A percentile compares a stretch with the other conserved stretches of the same genome.
Evolutionary conservation across 1,284 basidiomycete species (phyloP).

Genomic region (Gastroboletus turbinatus): DNA sequence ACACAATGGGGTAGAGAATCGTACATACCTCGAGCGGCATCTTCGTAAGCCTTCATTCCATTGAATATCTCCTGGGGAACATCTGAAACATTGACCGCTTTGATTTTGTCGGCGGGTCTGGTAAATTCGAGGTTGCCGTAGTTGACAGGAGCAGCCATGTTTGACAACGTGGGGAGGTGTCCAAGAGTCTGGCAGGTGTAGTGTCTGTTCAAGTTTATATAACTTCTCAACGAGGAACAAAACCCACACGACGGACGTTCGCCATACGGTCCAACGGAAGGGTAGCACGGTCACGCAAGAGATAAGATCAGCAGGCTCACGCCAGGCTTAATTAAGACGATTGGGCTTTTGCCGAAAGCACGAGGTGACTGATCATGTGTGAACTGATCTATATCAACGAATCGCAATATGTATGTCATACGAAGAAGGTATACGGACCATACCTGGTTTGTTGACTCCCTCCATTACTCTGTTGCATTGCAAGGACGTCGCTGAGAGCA

Average conservation of each 20-base stretch:
- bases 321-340: neutral
- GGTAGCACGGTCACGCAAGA: neutral
- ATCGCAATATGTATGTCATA: neutral
- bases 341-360: neutral
- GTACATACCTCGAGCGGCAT: constrained; percentile 34
- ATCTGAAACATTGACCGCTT: constrained; percentile 34
- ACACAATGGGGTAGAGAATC: neutral
- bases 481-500: neutral
- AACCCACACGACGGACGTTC: neutral
- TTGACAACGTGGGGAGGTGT: neutral
- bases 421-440: neutral
- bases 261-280: neutral
- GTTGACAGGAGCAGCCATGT: constrained; percentile 23
- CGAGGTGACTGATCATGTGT: neutral
- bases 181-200: neutral
- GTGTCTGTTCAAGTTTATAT: too few relatives aligned
- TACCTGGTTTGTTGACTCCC: neutral
- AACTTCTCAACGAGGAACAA: neutral
- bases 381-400: constrained; percentile 9
- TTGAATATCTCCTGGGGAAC: constrained; percentile 32
- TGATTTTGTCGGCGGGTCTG: constrained; percentile 37
- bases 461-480: neutral
- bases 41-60: constrained; percentile 37
- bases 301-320: constrained; percentile 10
- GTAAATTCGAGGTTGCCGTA: constrained; percentile 33